phyloP scores from a whole-genome alignment of 2,329 filamentous ascomycete genomes.

The Colletotrichum gloeosporioides region DNA sequence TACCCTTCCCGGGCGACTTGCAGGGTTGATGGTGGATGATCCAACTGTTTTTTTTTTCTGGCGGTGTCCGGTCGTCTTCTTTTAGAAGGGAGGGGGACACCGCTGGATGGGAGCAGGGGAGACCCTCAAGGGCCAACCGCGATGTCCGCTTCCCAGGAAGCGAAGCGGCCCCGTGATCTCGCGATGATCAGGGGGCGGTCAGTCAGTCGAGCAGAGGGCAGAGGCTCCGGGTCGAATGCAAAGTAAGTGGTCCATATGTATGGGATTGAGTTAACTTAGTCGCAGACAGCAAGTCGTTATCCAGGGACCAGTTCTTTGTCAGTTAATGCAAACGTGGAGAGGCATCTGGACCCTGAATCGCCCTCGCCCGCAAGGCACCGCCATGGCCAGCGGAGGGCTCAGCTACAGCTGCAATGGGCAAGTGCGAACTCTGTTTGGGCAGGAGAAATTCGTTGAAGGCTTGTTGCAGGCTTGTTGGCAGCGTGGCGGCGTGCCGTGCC shows the following conservation, averaged over 20 bases:
- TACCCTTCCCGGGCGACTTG: neutral
- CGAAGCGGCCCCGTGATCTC: neutral
- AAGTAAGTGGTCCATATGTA: neutral
- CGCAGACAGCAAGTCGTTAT: neutral
- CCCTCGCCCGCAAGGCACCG: neutral
- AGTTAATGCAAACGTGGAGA: neutral
- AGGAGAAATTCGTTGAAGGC: neutral
- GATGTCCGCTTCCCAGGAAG: neutral
- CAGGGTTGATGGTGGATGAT: neutral
- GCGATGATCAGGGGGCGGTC: slow-evolving; percentile 1
- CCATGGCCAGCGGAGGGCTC: neutral
- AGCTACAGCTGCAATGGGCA: neutral
- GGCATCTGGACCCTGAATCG: slow-evolving; percentile 10
- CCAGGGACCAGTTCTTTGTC: neutral
- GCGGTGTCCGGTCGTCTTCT: neutral
- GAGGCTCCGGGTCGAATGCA: neutral
- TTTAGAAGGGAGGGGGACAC: neutral
- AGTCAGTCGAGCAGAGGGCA: neutral
- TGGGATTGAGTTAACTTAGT: neutral
- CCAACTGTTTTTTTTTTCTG: neutral
- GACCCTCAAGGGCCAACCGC: neutral
- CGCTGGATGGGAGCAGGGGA: slow-evolving; percentile 9
- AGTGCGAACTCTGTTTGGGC: neutral
- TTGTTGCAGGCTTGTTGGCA: neutral
- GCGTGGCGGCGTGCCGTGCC: neutral